Base-by-base conservation (phyloP, 768 basidiomycete species). In the Termitomyces sp. region DNA sequence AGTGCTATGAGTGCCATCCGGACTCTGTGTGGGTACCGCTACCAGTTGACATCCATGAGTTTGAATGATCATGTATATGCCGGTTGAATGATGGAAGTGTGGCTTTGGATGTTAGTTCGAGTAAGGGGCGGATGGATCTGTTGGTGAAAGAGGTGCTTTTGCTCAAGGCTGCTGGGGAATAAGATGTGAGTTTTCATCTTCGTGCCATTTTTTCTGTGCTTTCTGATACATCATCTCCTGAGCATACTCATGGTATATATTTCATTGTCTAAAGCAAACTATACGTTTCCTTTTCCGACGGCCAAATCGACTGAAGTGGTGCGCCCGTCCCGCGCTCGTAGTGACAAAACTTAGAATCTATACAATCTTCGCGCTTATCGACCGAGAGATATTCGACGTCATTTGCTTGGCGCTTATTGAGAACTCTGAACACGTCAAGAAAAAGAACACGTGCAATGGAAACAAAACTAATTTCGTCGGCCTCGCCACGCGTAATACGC, bases 21-120 rank as follows among this genome's bases (percentile, higher is more conserved):
- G 37, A 77, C 74, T 0, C 21, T 76, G 10, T 76, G 72, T 52
- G 65, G 71, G 6, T 77, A 75, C 45, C 62, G 73, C 5, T 76
- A 74, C 51, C 70, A 71, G 44, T 58, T 72, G 24, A 72, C 71
- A 3, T 70, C 71, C 4, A 72, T 60, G n/a, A n/a, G n/a, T n/a
- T n/a, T n/a, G n/a, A n/a, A n/a, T n/a, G n/a, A n/a, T n/a, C n/a
- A 7, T 72, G 0, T 75, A 69, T 45, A 72, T 77, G 74, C 11
- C 60, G 72, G n/a, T 49, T 74, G 45, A 60, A 63, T 1, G 73
- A 76, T 60, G 69, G 70, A 10, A 71, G 68, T 15, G 68, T 71
- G n/a, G 71, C 75, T 14, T 49, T 77, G 53, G 75, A 77, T 62
- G 62, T 72, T 8, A 67, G 67, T 9, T 47, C 75, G 53, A 73